Evolutionary conservation across 1,284 basidiomycete species (phyloP), one percentile per base, ranked within the genome.

Genomic region (Gomphus sp.): DNA sequence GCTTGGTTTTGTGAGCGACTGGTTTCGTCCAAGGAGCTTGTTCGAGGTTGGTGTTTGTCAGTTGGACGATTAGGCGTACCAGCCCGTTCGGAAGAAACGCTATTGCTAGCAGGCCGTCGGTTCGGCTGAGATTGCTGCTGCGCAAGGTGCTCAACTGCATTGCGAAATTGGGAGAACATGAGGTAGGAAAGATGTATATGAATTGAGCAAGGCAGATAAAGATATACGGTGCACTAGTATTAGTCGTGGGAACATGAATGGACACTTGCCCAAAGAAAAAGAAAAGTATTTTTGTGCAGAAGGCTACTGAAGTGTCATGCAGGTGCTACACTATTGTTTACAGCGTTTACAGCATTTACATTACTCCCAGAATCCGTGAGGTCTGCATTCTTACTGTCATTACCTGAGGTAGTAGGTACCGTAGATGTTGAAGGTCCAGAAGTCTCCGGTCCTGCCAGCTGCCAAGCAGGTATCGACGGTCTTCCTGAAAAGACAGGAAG

Each of bases 391-490:
- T 55, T 55, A 25, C 14, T 43, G 6, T 44, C 44, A 45, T 43
- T 41, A n/a, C 49, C 52, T 18, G 36, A 25, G 36, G 39, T 36
- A 55, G 11, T 57, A n/a, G 55, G 10, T 18, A 44, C 10, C 14
- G 10, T 34, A n/a, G 45, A 53, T 58, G 47, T 52, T 50, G 59
- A 62, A 59, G 25, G 56, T 59, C 53, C 57, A 56, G 25, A 56
- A 57, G 25, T 16, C 44, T 44, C 37, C 16, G 53, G 16, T 22
- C 67, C 60, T n/a, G 81, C 77, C 55, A 89, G 74, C 69, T 96
- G 93, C 93, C 93, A 96, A 5, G 90, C 80, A 2, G 93, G 93
- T 69, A 96, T 93, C 11, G 89, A 80, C 11, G 91, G 88, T 65
- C 83, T 80, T 0, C 81, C 80, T 72, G 72, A 53, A 66, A 74